These are phyloP conservation scores for Globisporangium splendens DNA, from an alignment of 352 stramenopile genomes.

Conservation along the genomic window DNA sequence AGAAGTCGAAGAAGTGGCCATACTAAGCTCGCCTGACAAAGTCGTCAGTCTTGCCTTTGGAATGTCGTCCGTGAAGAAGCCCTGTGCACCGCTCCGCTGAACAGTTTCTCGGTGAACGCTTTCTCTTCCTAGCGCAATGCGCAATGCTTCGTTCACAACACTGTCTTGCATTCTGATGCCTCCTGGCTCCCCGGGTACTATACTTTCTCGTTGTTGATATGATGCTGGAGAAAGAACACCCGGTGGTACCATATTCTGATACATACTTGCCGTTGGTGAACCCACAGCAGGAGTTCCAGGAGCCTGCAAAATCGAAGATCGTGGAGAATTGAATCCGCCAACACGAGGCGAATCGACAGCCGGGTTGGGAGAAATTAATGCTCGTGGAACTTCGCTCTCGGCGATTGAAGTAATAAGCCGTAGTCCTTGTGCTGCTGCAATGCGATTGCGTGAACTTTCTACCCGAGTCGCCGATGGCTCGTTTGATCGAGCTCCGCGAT, in stretches of 20 bases:
- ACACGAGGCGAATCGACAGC: slow-evolving; percentile 79
- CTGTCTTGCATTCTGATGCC: slow-evolving; percentile 32
- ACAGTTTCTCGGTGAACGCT: slow-evolving; percentile 58
- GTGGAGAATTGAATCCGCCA: slow-evolving; percentile 73
- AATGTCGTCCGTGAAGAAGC: slow-evolving; percentile 27
- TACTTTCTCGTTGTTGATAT: slow-evolving; percentile 79
- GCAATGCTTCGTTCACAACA: slow-evolving; percentile 49
- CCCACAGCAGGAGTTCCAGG: slow-evolving; percentile 64
- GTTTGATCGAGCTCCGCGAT: slow-evolving; percentile 49
- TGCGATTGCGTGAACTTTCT: slow-evolving; percentile 27
- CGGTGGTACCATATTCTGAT: slow-evolving; percentile 34
- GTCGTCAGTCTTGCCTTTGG: slow-evolving; percentile 30
- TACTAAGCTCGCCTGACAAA: slow-evolving; percentile 18
- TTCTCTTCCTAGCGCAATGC: slow-evolving; percentile 72
- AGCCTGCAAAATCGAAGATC: slow-evolving; percentile 63
- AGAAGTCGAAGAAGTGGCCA: background rate
- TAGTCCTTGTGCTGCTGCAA: slow-evolving; percentile 60
- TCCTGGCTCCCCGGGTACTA: slow-evolving; percentile 22
- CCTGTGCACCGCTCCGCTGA: slow-evolving; percentile 23
- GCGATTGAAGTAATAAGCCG: slow-evolving; percentile 78
- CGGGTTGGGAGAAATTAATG: slow-evolving; percentile 82
- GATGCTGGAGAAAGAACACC: slow-evolving; percentile 71
- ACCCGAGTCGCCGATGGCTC: slow-evolving; percentile 15
- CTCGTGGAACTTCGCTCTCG: slow-evolving; percentile 75
- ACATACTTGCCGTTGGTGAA: slow-evolving; percentile 50